Evolutionary conservation across 2,329 filamentous ascomycete genomes (phyloP).

Genomic region (Ascocoryne sarcoides): DNA sequence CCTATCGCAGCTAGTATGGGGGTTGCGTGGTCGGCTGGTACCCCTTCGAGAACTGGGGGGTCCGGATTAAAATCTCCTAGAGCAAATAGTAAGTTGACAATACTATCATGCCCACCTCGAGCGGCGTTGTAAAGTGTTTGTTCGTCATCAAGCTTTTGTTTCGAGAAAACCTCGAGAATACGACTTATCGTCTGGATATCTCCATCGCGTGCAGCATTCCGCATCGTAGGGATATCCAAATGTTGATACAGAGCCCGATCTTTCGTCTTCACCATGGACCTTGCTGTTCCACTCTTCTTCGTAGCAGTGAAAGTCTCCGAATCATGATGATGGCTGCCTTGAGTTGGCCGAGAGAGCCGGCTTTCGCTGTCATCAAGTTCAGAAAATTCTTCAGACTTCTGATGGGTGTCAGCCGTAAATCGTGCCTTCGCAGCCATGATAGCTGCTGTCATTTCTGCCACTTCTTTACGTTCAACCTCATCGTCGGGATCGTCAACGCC

Average conservation of each 20-base stretch:
- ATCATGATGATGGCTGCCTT: slow-evolving; percentile 29
- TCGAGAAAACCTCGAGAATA: slow-evolving; percentile 43
- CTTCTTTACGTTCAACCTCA: slow-evolving; percentile 34
- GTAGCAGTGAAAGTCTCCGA: slow-evolving; percentile 34
- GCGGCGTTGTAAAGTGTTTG: slow-evolving; percentile 86
- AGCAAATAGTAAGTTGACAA: slow-evolving; percentile 35
- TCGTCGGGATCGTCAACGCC: slow-evolving; percentile 43
- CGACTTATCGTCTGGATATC: slow-evolving; percentile 54
- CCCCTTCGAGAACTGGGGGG: slow-evolving; percentile 51
- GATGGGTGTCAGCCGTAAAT: slow-evolving; percentile 38
- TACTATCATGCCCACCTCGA: slow-evolving; percentile 73
- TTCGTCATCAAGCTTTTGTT: slow-evolving; percentile 56
- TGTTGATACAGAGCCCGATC: slow-evolving; percentile 54
- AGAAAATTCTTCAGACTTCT: slow-evolving; percentile 50
- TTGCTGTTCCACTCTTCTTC: slow-evolving; percentile 32
- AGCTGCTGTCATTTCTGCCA: slow-evolving; percentile 57
- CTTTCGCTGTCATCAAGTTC: slow-evolving; percentile 30
- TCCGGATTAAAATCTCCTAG: slow-evolving; percentile 52
- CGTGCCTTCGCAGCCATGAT: slow-evolving; percentile 53
- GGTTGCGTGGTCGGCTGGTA: slow-evolving; percentile 65
- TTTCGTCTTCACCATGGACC: slow-evolving; percentile 55
- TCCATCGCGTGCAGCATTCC: slow-evolving; percentile 46
- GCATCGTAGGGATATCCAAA: slow-evolving; percentile 9
- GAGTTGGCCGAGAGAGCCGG: slow-evolving; percentile 43
- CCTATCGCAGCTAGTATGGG: slow-evolving; percentile 94